Evolutionary conservation across 148 eudicot genomes (phyloP), one percentile per base, ranked within the genome.

Genomic region (Fagopyrum esculentum): DNA sequence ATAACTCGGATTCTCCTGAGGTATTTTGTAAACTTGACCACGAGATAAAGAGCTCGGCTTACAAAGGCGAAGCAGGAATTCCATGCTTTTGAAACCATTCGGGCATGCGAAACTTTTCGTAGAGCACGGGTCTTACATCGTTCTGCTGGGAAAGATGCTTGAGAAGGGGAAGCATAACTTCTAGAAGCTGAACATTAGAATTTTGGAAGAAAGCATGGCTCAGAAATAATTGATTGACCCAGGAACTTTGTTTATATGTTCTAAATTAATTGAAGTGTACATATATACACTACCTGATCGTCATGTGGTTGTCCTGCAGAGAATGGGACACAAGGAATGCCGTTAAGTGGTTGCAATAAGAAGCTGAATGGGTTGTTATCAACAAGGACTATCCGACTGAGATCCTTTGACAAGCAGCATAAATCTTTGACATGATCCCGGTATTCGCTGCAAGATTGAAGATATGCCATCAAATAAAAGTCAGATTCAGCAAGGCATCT

Each of bases 1-100:
- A 35, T 35, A 35, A 35, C 26, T 22, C 26, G 26, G 26, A 22
- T 35, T 35, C 40, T 35, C 40, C 40, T 35, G 40, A 2, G 40
- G 40, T 35, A 35, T 35, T 35, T 35, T 35, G 40, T 35, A 35
- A 35, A 35, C 40, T 35, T 35, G 40, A 35, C 40, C 40, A 35
- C 40, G 26, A 22, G 26, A 22, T 22, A 22, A 22, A 22, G 26
- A 22, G 26, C 0, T 22, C 0, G 26, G 30, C 63, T 30, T 59
- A 84, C 45, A 78, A 73, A 75, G 87, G 80, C 91, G 87, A 82
- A 77, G 88, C 81, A 44, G 97, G 96, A 71, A 95, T 89, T 76
- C 97, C 96, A 74, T 92, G 96, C 79, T 92, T 89, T 80, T 90
- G 91, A 83, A 95, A 95, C 99, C 99, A 95, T 83, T 95, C 97